Base-by-base conservation (phyloP, 345 rosid genomes). In the Ricinus communis region DNA sequence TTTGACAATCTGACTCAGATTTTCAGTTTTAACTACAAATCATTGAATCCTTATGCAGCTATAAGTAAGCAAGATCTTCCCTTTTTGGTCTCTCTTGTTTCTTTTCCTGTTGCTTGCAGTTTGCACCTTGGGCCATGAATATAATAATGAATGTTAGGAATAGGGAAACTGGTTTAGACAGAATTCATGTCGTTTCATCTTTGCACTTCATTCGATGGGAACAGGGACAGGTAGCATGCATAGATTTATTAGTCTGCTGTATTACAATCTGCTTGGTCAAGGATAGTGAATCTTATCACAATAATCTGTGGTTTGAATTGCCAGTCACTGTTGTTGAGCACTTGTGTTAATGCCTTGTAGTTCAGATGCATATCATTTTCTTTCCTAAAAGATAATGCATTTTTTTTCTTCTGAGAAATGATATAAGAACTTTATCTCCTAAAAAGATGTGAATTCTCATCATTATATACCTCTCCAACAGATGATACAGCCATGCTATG, bases 401-500 rank as follows among this genome's bases (percentile, higher is more conserved):
- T 50, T 51, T 12, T 27, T 11, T 31, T 8, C 30, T 1, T 4
- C 3, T 21, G 0, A 9, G 8, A 31, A 50, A 51, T 27, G 41
- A 2, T 51, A 12, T 62, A 33, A 15, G 2, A 19, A 25, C 0
- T 9, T 36, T 56, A 1, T n/a, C 45, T 33, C 40, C 63, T 57
- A 33, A 24, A 33, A 25, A 36, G n/a, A 25, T 62, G 49, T 41
- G 50, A 55, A 66, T 46, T 24, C 66, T 47, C 27, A 27, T 25
- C 41, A 61, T 58, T 5, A 18, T 73, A 9, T 11, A 24, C 70
- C 54, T 25, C 51, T 36, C 1, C 43, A 25, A 51, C 83, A 91
- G 97, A 91, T 83, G 98, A 93, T 73, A 89, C 93, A 15, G 94
- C 90, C 33, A 76, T 93, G 93, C 54, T 93, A 5, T 93, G 84